A percentile compares a stretch with the other conserved stretches of the same genome.
These are phyloP conservation scores for Dissoconium aciculare DNA, from an alignment of 2,329 filamentous ascomycete genomes.

Conservation along the genomic window DNA sequence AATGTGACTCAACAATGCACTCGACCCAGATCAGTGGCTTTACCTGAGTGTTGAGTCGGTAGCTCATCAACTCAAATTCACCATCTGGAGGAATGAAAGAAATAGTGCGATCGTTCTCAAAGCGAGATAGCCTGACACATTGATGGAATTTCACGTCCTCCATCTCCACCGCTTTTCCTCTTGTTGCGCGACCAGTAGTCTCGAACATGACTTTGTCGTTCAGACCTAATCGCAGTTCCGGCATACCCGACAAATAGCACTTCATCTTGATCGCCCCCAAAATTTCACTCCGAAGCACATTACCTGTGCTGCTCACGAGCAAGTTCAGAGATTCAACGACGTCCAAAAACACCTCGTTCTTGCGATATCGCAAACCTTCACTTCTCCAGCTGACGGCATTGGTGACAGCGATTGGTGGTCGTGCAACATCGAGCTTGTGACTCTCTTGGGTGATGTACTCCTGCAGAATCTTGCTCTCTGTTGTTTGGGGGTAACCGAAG, in stretches of 20 bases:
- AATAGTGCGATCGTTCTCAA: constrained; percentile 97
- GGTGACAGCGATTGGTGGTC: constrained; percentile 92
- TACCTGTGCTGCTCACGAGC: constrained; percentile 83
- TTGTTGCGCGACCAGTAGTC: constrained; percentile 80
- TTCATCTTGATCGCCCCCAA: constrained; percentile 98
- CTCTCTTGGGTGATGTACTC: constrained; percentile 96
- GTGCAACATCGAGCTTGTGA: constrained; percentile 90
- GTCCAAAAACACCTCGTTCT: constrained; percentile 98
- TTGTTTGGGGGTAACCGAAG: constrained; percentile 97
- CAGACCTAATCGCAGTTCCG: constrained; percentile 78
- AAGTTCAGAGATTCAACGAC: constrained; percentile 95
- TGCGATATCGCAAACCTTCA: constrained; percentile 94
- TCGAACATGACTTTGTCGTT: constrained; percentile 99
- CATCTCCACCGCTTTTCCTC: constrained; percentile 98
- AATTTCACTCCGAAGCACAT: constrained; percentile 90
- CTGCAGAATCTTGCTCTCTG: constrained; percentile 94
- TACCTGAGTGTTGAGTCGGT: constrained; percentile 94
- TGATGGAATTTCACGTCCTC: constrained; percentile 99
- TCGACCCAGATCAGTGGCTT: constrained; percentile 99
- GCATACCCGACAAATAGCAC: constrained; percentile 97
- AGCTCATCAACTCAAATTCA: constrained; percentile 99
- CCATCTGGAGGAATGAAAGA: constrained; percentile 97
- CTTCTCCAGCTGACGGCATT: constrained; percentile 97
- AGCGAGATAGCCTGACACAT: constrained; percentile 84
- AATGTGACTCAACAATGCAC: constrained; percentile 91